These are phyloP conservation scores for Picea glauca DNA, from an alignment of 75 land plant genomes.

Conservation along the genomic window DNA sequence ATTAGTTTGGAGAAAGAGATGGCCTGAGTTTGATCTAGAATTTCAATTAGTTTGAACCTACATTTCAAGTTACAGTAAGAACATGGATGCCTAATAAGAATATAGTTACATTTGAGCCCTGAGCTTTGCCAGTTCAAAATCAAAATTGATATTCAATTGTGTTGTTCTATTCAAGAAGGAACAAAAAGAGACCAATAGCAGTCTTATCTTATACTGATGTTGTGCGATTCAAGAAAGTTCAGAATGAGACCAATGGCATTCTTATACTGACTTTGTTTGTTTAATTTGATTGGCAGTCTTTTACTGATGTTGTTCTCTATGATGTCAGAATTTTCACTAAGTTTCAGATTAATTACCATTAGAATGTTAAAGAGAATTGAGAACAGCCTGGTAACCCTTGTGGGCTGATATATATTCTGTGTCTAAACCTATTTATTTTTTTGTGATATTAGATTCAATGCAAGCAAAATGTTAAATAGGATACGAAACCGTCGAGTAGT, in stretches of 20 bases:
- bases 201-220: no score
- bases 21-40: neutral
- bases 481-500: constrained; percentile 45
- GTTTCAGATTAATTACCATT: neutral
- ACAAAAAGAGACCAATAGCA: no score
- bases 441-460: constrained; percentile 43
- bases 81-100: no score
- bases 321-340: neutral
- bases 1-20: neutral
- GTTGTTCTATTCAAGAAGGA: no score
- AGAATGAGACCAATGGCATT: no score
- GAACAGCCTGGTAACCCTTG: neutral
- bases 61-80: no score
- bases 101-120: no score
- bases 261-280: neutral
- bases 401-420: constrained; percentile 11
- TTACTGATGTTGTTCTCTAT: neutral
- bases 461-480: constrained; percentile 51
- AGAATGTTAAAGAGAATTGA: no score
- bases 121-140: no score
- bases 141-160: no score
- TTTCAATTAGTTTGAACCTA: no score
- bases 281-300: neutral
- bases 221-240: no score
- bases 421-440: constrained; percentile 19